Conservation (phyloP, 176 grass and related monocot species). For the Aegilops longissima region DNA sequence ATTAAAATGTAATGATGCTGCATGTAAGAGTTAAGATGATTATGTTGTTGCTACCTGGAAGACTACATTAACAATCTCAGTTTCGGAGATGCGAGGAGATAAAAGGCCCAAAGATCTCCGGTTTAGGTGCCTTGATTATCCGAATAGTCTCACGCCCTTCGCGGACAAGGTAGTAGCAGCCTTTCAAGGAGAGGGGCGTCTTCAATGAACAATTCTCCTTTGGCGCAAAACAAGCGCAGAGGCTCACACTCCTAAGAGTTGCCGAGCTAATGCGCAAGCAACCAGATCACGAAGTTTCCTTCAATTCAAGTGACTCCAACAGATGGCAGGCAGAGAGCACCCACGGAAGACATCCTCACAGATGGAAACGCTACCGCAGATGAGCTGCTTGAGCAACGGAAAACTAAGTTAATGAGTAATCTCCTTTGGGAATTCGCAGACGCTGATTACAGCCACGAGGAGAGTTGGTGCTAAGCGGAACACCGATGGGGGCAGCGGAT, state of each 20-base stretch:
- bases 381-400: neutral
- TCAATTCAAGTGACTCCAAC: neutral
- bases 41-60: neutral
- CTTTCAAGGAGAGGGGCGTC: neutral
- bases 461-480: neutral
- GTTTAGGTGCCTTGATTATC: neutral
- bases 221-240: neutral
- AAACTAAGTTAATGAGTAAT: neutral
- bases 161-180: neutral
- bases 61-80: neutral
- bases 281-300: neutral
- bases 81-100: neutral
- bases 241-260: neutral
- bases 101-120: neutral
- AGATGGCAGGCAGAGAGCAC: neutral
- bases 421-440: neutral
- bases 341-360: neutral
- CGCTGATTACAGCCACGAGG: neutral
- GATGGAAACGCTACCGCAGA: neutral
- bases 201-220: neutral
- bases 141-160: neutral
- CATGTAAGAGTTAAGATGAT: neutral
- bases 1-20: neutral
- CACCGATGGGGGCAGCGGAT: neutral
- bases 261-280: neutral